Percentiles rank a stretch among this genome's conserved stretches.
Evolutionary conservation across 1,284 basidiomycete species (phyloP).

Genomic region (Apiotrichum mycotoxinovorans): DNA sequence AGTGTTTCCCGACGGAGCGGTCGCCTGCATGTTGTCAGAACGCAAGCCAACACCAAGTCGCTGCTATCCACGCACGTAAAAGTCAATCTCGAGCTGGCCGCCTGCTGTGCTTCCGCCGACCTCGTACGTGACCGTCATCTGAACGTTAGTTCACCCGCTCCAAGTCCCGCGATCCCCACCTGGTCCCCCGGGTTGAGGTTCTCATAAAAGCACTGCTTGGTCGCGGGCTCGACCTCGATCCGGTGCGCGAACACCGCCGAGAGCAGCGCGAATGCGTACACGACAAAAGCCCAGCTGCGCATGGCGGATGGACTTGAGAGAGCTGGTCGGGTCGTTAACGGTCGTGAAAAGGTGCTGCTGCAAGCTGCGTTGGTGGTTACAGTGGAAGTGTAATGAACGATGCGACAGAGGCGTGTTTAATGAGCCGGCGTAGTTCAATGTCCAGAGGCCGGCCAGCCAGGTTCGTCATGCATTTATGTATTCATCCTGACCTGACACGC

Average conservation of each 20-base stretch:
- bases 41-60: neutral
- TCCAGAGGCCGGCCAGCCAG: no score
- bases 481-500: no score
- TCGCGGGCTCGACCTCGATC: slow-evolving; percentile 64
- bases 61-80: slow-evolving; percentile 62
- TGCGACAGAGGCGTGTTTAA: neutral
- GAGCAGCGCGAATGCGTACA: slow-evolving; percentile 25
- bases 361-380: neutral
- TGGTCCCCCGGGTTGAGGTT: slow-evolving; percentile 92
- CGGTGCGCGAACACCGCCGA: slow-evolving; percentile 48
- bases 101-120: slow-evolving; percentile 71
- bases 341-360: slow-evolving; percentile 1
- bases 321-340: neutral
- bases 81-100: slow-evolving; percentile 94
- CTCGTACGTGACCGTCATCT: slow-evolving; percentile 99
- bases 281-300: slow-evolving; percentile 12
- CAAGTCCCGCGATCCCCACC: slow-evolving; percentile 51
- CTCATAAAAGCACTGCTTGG: slow-evolving; percentile 97
- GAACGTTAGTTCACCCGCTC: slow-evolving; percentile 8
- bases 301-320: neutral
- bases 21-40: slow-evolving; percentile 56
- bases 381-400: no score
- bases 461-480: no score
- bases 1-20: slow-evolving; percentile 65
- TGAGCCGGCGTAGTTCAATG: no score